These are phyloP conservation scores for Camelina hispida DNA, from an alignment of 345 rosid genomes.

Conservation along the genomic window DNA sequence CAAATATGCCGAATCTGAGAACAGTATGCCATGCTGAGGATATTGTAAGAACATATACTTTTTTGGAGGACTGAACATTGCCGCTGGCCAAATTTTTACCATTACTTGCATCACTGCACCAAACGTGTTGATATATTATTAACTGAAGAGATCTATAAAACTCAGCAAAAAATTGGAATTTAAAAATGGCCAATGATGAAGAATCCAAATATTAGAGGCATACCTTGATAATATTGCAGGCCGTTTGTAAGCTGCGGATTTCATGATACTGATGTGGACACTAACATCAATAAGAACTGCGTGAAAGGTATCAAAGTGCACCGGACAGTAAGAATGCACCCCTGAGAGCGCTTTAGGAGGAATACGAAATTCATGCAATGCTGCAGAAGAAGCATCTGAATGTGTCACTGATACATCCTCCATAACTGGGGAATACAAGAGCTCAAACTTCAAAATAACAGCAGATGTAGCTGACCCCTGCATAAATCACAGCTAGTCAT, in stretches of 20 bases:
- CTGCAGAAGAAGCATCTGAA: conserved; percentile 64
- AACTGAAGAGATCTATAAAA: conserved; percentile 2
- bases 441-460: conserved; percentile 92
- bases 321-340: conserved; percentile 93
- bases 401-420: conserved; percentile 57
- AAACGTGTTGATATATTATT: conserved; percentile 37
- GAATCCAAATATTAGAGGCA: conserved; percentile 44
- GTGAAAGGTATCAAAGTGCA: conserved; percentile 86
- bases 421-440: conserved; percentile 70
- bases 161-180: conserved; percentile 1
- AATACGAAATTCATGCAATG: conserved; percentile 89
- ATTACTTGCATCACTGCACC: conserved; percentile 53
- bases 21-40: conserved; percentile 1
- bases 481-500: conserved; percentile 17
- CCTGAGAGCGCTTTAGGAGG: conserved; percentile 97
- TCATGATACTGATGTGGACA: conserved; percentile 73
- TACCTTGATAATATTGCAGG: conserved; percentile 69
- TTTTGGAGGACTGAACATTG: conserved; percentile 53
- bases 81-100: conserved; percentile 52
- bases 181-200: conserved; percentile 4
- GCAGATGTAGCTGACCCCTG: conserved; percentile 82
- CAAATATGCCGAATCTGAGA: conserved; percentile 4
- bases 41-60: conserved; percentile 54
- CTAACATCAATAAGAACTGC: conserved; percentile 83
- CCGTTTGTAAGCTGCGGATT: conserved; percentile 57